Percentiles rank a stretch among this genome's conserved stretches.
Evolutionary conservation across 495 filamentous ascomycete genomes (phyloP).

Genomic region (Jackrogersella minutella): DNA sequence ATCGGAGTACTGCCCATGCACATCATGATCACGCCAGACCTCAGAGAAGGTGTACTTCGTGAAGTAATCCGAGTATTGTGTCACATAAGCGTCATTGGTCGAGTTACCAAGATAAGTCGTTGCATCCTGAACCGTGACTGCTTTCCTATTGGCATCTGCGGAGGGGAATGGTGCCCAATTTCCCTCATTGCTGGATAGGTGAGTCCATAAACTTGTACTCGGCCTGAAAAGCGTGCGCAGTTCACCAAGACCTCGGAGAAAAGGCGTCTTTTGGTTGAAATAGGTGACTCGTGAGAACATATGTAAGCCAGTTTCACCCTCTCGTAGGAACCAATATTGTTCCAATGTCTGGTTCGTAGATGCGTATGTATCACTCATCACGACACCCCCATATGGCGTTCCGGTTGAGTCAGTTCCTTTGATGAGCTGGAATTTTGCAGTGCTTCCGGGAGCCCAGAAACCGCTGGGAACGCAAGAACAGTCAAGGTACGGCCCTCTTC

Average conservation of each 20-base stretch:
- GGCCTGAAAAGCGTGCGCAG: constrained; percentile 64
- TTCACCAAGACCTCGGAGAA: constrained; percentile 63
- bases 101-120: constrained; percentile 64
- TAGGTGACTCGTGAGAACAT: constrained; percentile 64
- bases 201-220: constrained; percentile 63
- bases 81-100: constrained; percentile 58
- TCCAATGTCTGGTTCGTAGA: constrained; percentile 61
- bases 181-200: constrained; percentile 58
- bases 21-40: constrained; percentile 60
- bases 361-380: constrained; percentile 61
- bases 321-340: constrained; percentile 66
- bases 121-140: constrained; percentile 63
- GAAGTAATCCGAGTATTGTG: constrained; percentile 63
- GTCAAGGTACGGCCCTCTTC: constrained; percentile 63
- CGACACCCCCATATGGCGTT: constrained; percentile 58
- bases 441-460: constrained; percentile 61
- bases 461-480: constrained; percentile 66
- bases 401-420: constrained; percentile 58
- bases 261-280: constrained; percentile 60
- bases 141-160: constrained; percentile 49
- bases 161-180: constrained; percentile 63
- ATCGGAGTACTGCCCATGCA: constrained; percentile 64
- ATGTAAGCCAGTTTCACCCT: constrained; percentile 64
- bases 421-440: constrained; percentile 53
- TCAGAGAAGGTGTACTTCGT: constrained; percentile 66